Evolutionary conservation across 768 basidiomycete species (phyloP).

Genomic region (Lactifluus rugatus): DNA sequence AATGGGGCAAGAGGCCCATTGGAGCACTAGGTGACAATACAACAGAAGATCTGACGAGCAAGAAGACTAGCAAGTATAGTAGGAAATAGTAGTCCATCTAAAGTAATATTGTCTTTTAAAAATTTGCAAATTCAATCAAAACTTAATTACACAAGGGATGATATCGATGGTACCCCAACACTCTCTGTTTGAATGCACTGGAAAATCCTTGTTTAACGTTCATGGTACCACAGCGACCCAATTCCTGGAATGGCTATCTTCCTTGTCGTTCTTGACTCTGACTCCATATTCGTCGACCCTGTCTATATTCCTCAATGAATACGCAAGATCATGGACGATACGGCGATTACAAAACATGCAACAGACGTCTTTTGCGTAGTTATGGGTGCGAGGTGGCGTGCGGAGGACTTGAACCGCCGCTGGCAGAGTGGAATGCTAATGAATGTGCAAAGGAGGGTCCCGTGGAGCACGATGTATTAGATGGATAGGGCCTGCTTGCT

Average conservation of each 20-base stretch:
- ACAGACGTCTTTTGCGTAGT: constrained; percentile 83
- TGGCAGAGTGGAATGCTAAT: constrained; percentile 70
- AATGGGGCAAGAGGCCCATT: no score
- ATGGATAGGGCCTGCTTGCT: constrained; percentile 82
- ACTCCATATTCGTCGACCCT: constrained; percentile 70
- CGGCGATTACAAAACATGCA: constrained; percentile 80
- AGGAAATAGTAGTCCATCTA: no score
- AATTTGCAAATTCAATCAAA: no score
- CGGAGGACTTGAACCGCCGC: constrained; percentile 56
- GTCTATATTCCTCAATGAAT: constrained; percentile 78
- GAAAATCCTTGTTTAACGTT: constrained; percentile 42
- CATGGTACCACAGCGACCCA: constrained; percentile 64
- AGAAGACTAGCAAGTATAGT: no score
- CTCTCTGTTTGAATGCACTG: not conserved
- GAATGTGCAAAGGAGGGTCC: constrained; percentile 40
- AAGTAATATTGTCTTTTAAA: no score
- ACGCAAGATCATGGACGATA: constrained; percentile 97
- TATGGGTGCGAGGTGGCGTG: constrained; percentile 86
- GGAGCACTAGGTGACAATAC: no score
- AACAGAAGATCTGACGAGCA: no score
- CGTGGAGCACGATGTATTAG: constrained; percentile 74
- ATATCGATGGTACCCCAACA: no score
- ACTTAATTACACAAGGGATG: no score
- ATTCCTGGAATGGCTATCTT: constrained; percentile 87
- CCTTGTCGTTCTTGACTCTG: constrained; percentile 66